phyloP scores from a whole-genome alignment of 306 rosid genomes.

The Dryas drummondii region DNA sequence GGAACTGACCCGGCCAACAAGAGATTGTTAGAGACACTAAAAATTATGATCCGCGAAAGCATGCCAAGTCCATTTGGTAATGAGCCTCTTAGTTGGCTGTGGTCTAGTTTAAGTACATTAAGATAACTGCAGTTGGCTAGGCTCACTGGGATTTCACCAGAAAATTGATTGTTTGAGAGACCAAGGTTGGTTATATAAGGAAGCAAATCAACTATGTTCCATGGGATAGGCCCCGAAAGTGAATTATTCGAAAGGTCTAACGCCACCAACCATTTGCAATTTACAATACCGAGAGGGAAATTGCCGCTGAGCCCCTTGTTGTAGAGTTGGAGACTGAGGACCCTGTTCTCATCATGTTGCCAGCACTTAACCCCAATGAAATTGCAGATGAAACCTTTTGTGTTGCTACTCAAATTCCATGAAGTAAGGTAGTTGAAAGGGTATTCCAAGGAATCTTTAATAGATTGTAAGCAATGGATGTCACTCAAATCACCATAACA shows the following conservation, averaged over 20 bases:
- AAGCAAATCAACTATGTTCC: conserved; percentile 9
- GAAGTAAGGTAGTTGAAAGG: background rate
- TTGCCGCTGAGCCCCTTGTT: conserved; percentile 30
- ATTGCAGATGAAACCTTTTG: conserved; percentile 7
- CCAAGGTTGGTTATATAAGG: conserved; percentile 15
- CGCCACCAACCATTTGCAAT: conserved; percentile 12
- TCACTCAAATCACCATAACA: conserved; percentile 16
- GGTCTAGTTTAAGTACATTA: conserved; percentile 24
- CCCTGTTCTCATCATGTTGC: conserved; percentile 1
- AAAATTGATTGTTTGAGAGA: conserved; percentile 32
- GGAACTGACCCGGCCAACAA: conserved; percentile 34
- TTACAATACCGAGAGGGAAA: conserved; percentile 23
- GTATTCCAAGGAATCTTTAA: conserved; percentile 27
- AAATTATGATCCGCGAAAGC: conserved; percentile 5
- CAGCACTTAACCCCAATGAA: conserved; percentile 33
- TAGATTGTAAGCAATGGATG: conserved; percentile 28
- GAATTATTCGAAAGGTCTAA: conserved; percentile 27
- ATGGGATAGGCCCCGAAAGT: conserved; percentile 32
- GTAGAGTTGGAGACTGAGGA: conserved; percentile 7
- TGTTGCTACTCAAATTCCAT: background rate
- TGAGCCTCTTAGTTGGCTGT: conserved; percentile 30
- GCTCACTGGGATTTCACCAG: conserved; percentile 34
- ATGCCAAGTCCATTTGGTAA: conserved; percentile 33
- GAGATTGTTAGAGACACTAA: conserved; percentile 27
- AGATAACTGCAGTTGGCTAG: conserved; percentile 22